A percentile compares a stretch with the other conserved stretches of the same genome.
phyloP scores from a whole-genome alignment of 768 basidiomycete species.

The Rhodocollybia butyracea region DNA sequence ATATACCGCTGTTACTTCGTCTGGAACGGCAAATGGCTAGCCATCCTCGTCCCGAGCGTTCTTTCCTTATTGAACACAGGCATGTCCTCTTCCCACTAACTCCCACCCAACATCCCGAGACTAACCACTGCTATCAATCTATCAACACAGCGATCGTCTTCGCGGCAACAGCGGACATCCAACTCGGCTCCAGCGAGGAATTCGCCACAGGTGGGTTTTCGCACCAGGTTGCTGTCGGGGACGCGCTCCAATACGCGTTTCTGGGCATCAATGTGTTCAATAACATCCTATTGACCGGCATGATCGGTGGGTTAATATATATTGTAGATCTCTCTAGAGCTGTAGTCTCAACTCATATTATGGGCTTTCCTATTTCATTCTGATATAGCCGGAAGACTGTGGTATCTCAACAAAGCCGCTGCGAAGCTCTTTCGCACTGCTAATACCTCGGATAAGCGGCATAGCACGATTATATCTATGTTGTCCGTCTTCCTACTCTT shows the following conservation, averaged over 20 bases:
- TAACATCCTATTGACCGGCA: constrained; percentile 3
- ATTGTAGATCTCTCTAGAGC: too few species aligned
- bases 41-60: not conserved
- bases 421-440: not conserved
- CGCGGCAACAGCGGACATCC: not conserved
- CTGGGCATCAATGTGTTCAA: constrained; percentile 6
- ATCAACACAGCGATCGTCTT: not conserved
- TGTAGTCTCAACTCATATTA: not conserved
- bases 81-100: not conserved
- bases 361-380: not conserved
- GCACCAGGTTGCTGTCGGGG: not conserved
- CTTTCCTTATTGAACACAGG: constrained; percentile 1
- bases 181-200: not conserved
- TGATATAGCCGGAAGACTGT: constrained; percentile 2
- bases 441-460: not conserved
- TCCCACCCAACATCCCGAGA: not conserved
- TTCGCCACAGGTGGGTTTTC: constrained; percentile 1
- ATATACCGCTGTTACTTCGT: constrained; percentile 8
- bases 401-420: constrained; percentile 1
- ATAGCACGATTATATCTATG: constrained; percentile 2
- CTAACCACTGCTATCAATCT: not conserved
- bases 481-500: not conserved
- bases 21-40: constrained; percentile 1
- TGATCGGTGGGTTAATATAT: constrained; percentile 9
- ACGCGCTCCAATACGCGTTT: constrained; percentile 1